phyloP scores from a whole-genome alignment of 2,329 filamentous ascomycete genomes.

The Chaetothyriales sp. region DNA sequence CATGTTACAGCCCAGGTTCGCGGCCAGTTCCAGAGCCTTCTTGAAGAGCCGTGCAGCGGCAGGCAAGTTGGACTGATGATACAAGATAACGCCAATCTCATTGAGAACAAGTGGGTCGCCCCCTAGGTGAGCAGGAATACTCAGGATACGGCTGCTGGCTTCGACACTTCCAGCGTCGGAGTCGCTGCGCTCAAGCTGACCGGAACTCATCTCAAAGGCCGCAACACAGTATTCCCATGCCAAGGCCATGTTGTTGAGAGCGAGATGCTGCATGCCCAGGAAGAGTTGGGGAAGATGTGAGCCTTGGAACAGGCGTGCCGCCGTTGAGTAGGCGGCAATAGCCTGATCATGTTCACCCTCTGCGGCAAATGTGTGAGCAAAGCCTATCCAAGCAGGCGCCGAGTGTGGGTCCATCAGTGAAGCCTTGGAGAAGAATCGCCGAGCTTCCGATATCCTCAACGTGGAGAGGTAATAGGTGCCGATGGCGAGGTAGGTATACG shows the following conservation, averaged over 20 bases:
- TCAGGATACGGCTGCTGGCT: constrained; percentile 12
- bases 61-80: constrained; percentile 69
- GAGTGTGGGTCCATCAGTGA: constrained; percentile 97
- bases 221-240: constrained; percentile 90
- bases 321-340: constrained; percentile 93
- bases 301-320: constrained; percentile 86
- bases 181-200: constrained; percentile 26
- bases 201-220: constrained; percentile 52
- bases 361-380: constrained; percentile 93
- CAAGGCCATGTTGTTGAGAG: constrained; percentile 84
- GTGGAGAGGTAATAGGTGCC: constrained; percentile 90
- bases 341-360: constrained; percentile 98
- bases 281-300: constrained; percentile 94
- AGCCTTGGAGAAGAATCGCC: constrained; percentile 92
- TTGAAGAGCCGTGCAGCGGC: constrained; percentile 67
- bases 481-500: constrained; percentile 85
- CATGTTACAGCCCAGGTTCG: constrained; percentile 68
- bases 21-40: constrained; percentile 61
- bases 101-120: constrained; percentile 80
- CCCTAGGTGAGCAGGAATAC: constrained; percentile 21
- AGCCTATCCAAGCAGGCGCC: constrained; percentile 95
- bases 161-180: constrained; percentile 7
- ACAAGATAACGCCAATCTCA: constrained; percentile 91
- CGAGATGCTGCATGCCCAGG: constrained; percentile 94
- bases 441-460: constrained; percentile 78